Evolutionary conservation across 2,329 filamentous ascomycete species (phyloP), one percentile per base, ranked within the genome.

Genomic region (Aureobasidium sp.): DNA sequence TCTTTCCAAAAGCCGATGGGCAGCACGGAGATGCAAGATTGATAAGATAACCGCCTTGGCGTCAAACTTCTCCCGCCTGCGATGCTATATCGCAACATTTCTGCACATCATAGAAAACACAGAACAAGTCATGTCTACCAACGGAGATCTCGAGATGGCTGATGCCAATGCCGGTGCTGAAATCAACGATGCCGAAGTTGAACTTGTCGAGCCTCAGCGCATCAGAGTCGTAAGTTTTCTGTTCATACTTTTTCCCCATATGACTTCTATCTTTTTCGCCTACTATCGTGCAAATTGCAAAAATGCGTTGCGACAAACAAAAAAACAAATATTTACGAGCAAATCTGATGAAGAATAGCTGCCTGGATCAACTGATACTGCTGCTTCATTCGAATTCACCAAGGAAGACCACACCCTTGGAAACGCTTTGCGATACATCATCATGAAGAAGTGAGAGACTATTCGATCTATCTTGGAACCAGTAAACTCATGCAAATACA

Each of bases 391-490:
- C 73, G 90, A 97, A 73, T 96, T 99, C 69, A 85, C 89, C 63
- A 87, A 90, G 49, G 94, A 99, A 78, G 91, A 95, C 47, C 94
- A 99, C 76, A 99, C 94, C 0, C 80, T 99, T 58, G 94, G 94
- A 32, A 99, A 99, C 75, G 91, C 92, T 10, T 78, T 99, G 68
- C 84, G 94, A 71, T 97, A 92, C 73, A 88, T 97, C 65, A 95
- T 99, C 70, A 97, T 96, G 90, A 97, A 97, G 78, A 99, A 99
- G 93, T 97, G 79, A 48, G 61, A 57, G 10, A 5, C 9, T 27
- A 36, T 6, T 14, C 27, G 4, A 50, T 44, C 5, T 54, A 25
- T 27, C 39, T 21, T 9, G 14, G 9, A 13, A 13, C 3, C 27
- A 32, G 21, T n/a, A 4, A 3, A 41, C 61, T 64, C 9, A 64